Percentiles rank a stretch among this genome's conserved stretches.
These are phyloP conservation scores for Aspergillus ellipticus DNA, from an alignment of 495 filamentous ascomycete genomes.

Conservation along the genomic window DNA sequence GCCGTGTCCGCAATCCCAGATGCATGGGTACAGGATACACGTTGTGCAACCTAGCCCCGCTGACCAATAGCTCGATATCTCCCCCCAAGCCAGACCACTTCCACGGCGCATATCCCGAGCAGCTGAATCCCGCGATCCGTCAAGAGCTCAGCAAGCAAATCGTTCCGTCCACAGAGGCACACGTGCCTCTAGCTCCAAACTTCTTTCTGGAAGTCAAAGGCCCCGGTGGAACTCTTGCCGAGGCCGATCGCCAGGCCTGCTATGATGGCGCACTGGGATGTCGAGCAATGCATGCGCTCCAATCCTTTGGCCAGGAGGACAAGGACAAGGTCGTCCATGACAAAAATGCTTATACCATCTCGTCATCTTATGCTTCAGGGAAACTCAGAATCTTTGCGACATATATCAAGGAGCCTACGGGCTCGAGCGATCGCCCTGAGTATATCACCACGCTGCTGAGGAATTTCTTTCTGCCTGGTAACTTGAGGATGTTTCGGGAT, in stretches of 20 bases:
- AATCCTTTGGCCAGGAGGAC: conserved; percentile 36
- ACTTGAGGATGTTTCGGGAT: neutral
- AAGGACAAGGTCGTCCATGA: conserved; percentile 36
- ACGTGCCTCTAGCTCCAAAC: conserved; percentile 40
- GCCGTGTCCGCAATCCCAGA: conserved; percentile 12
- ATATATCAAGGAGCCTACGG: conserved; percentile 9
- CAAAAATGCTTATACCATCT: conserved; percentile 40
- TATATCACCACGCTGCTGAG: conserved; percentile 4
- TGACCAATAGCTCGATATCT: conserved; percentile 23
- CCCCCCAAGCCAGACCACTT: conserved; percentile 15
- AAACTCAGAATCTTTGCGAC: conserved; percentile 15
- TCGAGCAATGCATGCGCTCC: conserved; percentile 41
- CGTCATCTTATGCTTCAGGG: conserved; percentile 19
- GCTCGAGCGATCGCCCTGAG: neutral
- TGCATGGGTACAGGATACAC: conserved; percentile 14
- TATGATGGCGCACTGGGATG: conserved; percentile 44
- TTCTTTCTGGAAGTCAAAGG: conserved; percentile 40
- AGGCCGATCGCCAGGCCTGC: conserved; percentile 34
- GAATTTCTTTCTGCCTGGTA: neutral
- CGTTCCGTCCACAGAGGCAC: conserved; percentile 31
- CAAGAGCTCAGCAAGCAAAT: conserved; percentile 22
- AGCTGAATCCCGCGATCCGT: conserved; percentile 17
- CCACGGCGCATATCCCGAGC: conserved; percentile 14
- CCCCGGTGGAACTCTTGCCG: conserved; percentile 24
- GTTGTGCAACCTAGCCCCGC: conserved; percentile 31